Base-by-base conservation (phyloP, 805 yeast species). In the Wickerhamomyces chambardii region DNA sequence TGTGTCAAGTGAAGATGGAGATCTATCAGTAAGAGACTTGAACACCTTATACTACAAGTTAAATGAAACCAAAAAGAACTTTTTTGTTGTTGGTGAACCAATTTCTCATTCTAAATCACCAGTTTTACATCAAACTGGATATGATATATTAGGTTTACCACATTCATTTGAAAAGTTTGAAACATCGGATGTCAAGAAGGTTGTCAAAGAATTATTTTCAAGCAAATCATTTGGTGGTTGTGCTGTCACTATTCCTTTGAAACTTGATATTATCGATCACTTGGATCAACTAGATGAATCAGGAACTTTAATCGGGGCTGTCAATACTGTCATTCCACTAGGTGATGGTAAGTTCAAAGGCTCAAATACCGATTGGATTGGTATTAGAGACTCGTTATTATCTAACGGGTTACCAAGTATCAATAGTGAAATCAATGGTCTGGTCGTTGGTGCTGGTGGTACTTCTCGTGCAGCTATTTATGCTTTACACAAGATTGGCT, bases 371-470 rank as follows among this genome's bases (percentile, higher is more conserved):
- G 99, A 92, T 56, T 92, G 95, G 95, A 61, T 76, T 32, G 99
- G 98, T 10, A 84, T 92, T 45, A 66, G 64, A 31, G 72, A 79
- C 41, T 73, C 95, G 3, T 75, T 87, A 46, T 53, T 61, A 15
- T 59, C 69, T 40, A 66, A 68, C 38, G 95, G 95, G 28, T 78
- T 76, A 29, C 73, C 78, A 29, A 58, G 59, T 29, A 49, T 53
- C 38, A 35, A 21, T 16, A 27, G 14, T 11, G 48, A 50, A 22
- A 63, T 68, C 11, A 61, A 70, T 38, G 97, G 96, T 24, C 61
- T 89, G 39, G 82, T 92, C 31, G 66, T 92, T 44, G 99, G 99
- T 34, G 96, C 95, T 16, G 99, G 99, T 29, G 99, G 99, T 30
- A 89, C 99, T 18, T 79, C 96, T 1, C 73, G 96, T 50, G 96